Percentiles rank a stretch among this genome's conserved stretches.
phyloP scores from a whole-genome alignment of 176 grass and related monocot genomes.

The Rhipidocladum racemiflorum region DNA sequence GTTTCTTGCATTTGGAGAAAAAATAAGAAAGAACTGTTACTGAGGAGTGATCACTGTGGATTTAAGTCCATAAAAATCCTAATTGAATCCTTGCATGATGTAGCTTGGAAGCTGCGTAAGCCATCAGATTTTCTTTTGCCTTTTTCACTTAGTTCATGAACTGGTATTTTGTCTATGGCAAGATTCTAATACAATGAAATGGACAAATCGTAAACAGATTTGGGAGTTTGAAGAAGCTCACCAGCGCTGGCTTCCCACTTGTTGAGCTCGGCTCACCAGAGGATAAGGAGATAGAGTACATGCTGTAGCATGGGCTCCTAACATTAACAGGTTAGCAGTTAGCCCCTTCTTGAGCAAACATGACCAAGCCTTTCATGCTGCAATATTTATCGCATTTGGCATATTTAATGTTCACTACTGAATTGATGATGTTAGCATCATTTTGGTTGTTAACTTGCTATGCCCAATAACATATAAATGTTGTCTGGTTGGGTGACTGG shows the following conservation, averaged over 20 bases:
- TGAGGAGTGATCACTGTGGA: neutral
- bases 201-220: constrained; percentile 48
- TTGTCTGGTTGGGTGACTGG: neutral
- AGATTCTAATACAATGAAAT: constrained; percentile 36
- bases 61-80: neutral
- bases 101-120: constrained; percentile 2
- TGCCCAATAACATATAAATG: neutral
- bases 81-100: constrained; percentile 4
- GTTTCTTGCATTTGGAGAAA: constrained; percentile 10
- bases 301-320: constrained; percentile 92
- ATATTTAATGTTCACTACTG: constrained; percentile 8
- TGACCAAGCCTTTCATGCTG: constrained; percentile 14
- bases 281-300: constrained; percentile 62
- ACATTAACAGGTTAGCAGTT: constrained; percentile 90
- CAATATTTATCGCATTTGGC: neutral
- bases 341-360: constrained; percentile 14
- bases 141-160: neutral
- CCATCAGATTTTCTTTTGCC: neutral
- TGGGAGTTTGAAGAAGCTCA: constrained; percentile 91
- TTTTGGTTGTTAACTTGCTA: constrained; percentile 13
- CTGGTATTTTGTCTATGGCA: neutral
- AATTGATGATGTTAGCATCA: constrained; percentile 15
- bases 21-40: constrained; percentile 13
- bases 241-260: constrained; percentile 80
- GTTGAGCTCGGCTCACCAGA: constrained; percentile 69